Base-by-base conservation (phyloP, 768 basidiomycete species). In the Mycena amicta region DNA sequence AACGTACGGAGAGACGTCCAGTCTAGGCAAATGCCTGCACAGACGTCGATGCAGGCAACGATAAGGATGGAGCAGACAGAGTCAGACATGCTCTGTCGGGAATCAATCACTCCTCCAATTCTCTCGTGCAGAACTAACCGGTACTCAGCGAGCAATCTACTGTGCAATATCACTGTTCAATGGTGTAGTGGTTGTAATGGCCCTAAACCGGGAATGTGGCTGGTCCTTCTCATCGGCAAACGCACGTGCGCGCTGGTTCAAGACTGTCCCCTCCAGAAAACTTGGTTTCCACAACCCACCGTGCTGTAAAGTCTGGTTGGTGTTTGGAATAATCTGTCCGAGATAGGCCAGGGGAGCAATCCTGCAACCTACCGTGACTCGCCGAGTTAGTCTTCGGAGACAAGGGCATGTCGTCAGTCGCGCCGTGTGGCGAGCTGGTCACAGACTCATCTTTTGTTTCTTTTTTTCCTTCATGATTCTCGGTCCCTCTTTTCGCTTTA, bases 311-410 rank as follows among this genome's bases (percentile, higher is more conserved):
- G 75, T 30, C 72, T 83, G 87, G 80, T 63, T 59, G 66, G 79
- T 72, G 76, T 82, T 85, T 86, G 87, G 90, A 88, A 88, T 92
- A 92, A 92, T 88, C 68, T 74, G 86, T 75, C 83, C 88, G 83
- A 85, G 87, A 84, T 83, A 77, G 86, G 83, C 87, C 86, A 92
- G 90, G 89, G 86, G 92, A 92, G 90, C 79, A 87, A 92, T 92
- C 92, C 86, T 84, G 90, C 90, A 92, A 86, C 83, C 85, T 81
- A 83, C 88, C 82, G 89, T 28, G 84, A 78, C 81, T 81, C 72
- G 84, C 90, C 90, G 86, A 92, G 88, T 91, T 91, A 89, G 89
- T 92, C 90, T 86, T 88, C 79, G 88, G 89, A 91, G 89, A 90
- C 72, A 83, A 89, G 89, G 88, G 75, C 85, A 82, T 68, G 85